Evolutionary conservation across 2,329 filamentous ascomycete species (phyloP).

Genomic region (Rhynchosporium secalis): DNA sequence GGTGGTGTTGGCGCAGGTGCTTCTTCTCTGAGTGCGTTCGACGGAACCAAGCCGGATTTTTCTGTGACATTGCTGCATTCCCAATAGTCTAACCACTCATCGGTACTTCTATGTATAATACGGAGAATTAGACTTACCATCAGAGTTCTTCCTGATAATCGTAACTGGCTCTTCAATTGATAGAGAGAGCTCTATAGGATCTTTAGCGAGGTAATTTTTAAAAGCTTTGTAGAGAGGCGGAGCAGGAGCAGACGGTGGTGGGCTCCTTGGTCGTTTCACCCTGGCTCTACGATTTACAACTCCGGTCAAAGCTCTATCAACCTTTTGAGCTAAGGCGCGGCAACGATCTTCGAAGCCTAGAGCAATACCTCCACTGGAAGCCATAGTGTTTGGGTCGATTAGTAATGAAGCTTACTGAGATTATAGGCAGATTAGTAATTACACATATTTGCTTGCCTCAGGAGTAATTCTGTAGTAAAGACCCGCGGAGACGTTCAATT

Average conservation of each 20-base stretch:
- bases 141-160: background rate
- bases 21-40: constrained; percentile 1
- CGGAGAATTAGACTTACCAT: background rate
- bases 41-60: background rate
- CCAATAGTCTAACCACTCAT: background rate
- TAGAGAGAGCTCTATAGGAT: background rate
- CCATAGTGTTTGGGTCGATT: background rate
- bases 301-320: background rate
- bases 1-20: background rate
- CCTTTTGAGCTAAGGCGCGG: background rate
- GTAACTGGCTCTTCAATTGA: background rate
- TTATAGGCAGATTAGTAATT: too few species aligned
- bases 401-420: background rate
- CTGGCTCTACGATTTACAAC: background rate
- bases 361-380: background rate
- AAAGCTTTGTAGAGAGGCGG: background rate
- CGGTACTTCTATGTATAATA: background rate
- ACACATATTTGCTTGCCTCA: too few species aligned
- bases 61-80: background rate
- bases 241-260: background rate
- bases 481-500: too few species aligned
- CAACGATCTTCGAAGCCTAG: background rate
- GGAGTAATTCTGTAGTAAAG: too few species aligned
- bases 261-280: background rate
- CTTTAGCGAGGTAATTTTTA: background rate